Evolutionary conservation across 106 monocot genomes (phyloP).

Genomic region (Dendrobium officinale): DNA sequence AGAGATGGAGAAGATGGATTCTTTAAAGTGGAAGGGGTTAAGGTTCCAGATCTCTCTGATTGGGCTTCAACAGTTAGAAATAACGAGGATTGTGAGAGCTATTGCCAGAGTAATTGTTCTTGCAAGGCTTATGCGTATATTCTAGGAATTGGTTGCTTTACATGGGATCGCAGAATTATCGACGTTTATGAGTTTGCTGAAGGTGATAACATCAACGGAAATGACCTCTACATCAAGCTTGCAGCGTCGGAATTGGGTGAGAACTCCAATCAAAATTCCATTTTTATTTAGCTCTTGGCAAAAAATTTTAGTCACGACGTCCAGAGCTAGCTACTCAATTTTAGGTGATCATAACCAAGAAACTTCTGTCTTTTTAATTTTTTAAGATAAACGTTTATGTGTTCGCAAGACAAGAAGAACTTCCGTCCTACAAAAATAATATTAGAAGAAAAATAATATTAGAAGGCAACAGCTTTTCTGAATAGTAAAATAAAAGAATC

Average conservation of each 20-base stretch:
- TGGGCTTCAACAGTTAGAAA: conserved; percentile 3
- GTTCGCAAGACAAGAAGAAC: too few relatives aligned
- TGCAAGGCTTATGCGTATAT: conserved; percentile 29
- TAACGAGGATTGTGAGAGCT: conserved; percentile 9
- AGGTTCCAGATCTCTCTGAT: conserved; percentile 30
- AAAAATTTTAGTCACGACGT: too few relatives aligned
- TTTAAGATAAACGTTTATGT: too few relatives aligned
- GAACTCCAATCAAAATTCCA: neutral
- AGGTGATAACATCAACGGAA: neutral
- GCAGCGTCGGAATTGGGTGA: conserved; percentile 24
- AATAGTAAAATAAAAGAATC: too few relatives aligned
- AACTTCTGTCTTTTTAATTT: too few relatives aligned
- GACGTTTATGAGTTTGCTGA: conserved; percentile 24
- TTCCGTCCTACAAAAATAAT: too few relatives aligned
- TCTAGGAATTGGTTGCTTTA: conserved; percentile 27
- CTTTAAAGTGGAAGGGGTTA: conserved; percentile 16
- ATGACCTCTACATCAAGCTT: conserved; percentile 29
- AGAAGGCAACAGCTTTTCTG: too few relatives aligned
- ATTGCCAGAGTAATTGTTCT: conserved; percentile 36
- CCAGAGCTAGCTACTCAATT: too few relatives aligned
- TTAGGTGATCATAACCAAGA: too few relatives aligned
- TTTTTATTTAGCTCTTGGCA: too few relatives aligned
- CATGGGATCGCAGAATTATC: conserved; percentile 24
- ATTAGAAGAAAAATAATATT: too few relatives aligned
- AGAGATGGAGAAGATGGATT: conserved; percentile 22